Conservation (phyloP, 208 protist genomes). For the Balamuthia mandrillaris region DNA sequence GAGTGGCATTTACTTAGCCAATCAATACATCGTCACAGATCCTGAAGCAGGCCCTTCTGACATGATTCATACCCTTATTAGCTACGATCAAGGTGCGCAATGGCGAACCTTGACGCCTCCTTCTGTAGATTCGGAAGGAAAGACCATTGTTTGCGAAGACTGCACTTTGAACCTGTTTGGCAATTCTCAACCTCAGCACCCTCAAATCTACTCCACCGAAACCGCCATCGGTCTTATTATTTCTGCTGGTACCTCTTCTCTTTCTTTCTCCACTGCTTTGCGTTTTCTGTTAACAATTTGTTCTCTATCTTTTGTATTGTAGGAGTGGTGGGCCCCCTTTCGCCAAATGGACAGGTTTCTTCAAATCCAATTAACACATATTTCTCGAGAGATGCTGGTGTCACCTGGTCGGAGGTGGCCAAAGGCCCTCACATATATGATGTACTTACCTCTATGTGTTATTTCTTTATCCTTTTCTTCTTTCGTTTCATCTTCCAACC, state of each 20-base stretch:
- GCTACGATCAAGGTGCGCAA: not conserved
- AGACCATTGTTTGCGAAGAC: not conserved
- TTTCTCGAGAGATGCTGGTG: not conserved
- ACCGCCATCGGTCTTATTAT: not conserved
- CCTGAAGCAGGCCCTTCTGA: too few relatives aligned
- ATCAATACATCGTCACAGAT: not conserved
- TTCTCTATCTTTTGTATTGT: too few relatives aligned
- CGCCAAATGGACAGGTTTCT: too few relatives aligned
- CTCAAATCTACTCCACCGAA: conserved; percentile 13
- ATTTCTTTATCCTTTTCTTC: too few relatives aligned
- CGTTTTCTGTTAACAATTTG: too few relatives aligned
- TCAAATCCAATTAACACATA: too few relatives aligned
- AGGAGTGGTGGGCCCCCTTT: too few relatives aligned
- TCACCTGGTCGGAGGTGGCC: not conserved
- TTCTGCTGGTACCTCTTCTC: not conserved
- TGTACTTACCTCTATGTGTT: too few relatives aligned
- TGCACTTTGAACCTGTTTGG: not conserved
- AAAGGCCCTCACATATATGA: not conserved
- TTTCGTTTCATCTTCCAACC: too few relatives aligned
- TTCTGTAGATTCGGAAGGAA: not conserved
- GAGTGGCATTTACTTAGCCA: conserved; percentile 19
- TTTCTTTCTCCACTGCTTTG: not conserved
- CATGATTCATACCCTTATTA: not conserved
- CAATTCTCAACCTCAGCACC: not conserved
- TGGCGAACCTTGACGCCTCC: not conserved